Percentiles rank a stretch among this genome's conserved stretches.
Evolutionary conservation across 441 rosid genomes (phyloP).

Genomic region (Pelargonium australe): DNA sequence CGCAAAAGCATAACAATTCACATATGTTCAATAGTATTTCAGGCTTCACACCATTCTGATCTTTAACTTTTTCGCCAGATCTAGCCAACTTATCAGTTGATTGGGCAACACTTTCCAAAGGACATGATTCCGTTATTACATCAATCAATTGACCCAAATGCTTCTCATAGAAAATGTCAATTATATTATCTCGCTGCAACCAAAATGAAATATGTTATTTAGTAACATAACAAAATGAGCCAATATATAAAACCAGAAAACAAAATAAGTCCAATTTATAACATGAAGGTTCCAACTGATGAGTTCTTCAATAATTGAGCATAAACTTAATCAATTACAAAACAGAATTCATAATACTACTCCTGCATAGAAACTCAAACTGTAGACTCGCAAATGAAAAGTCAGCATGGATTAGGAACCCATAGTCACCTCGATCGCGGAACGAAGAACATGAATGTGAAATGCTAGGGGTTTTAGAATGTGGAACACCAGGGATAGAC

Average conservation of each 20-base stretch:
- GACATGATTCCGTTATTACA: constrained; percentile 75
- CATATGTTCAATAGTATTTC: constrained; percentile 87
- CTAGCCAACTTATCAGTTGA: constrained; percentile 40
- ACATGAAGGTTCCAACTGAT: constrained; percentile 15
- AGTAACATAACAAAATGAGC: constrained; percentile 17
- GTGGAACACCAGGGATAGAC: no score
- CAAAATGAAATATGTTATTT: constrained; percentile 16
- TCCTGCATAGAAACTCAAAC: constrained; percentile 19
- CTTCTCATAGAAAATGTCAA: constrained; percentile 95
- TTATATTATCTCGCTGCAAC: constrained; percentile 76
- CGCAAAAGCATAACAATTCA: constrained; percentile 93
- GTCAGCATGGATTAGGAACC: constrained; percentile 1
- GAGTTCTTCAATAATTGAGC: constrained; percentile 17
- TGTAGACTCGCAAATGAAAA: not conserved
- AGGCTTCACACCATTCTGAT: constrained; percentile 52
- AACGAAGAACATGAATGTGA: not conserved
- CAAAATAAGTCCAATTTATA: constrained; percentile 17
- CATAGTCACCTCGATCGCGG: not conserved
- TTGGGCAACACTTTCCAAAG: constrained; percentile 31
- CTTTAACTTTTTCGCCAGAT: constrained; percentile 39
- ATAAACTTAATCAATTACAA: constrained; percentile 17
- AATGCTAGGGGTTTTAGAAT: not conserved
- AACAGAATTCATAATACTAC: constrained; percentile 19
- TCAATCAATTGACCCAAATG: constrained; percentile 87
- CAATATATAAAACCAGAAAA: constrained; percentile 16